Conservation (phyloP, 176 grass and related monocot species). For the Carex pumila region DNA sequence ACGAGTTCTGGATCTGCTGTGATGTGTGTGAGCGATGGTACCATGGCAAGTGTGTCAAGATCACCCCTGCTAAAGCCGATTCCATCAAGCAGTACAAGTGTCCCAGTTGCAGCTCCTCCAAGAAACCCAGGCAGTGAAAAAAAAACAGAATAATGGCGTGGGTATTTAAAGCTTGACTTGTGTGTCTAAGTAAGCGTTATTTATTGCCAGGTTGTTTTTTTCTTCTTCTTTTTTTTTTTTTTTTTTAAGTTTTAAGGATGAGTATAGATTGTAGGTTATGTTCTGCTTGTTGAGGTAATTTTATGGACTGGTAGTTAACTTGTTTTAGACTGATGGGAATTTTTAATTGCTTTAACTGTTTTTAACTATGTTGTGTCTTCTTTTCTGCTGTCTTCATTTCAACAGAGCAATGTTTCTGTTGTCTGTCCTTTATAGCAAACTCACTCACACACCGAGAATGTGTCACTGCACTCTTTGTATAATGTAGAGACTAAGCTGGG, state of each 20-base stretch:
- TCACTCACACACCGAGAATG: background rate
- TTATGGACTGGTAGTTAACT: conserved; percentile 1
- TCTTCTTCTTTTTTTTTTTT: conserved; percentile 28
- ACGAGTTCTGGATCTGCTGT: conserved; percentile 94
- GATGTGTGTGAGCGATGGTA: conserved; percentile 95
- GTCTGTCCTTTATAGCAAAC: background rate
- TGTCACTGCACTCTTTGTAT: background rate
- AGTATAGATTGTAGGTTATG: conserved; percentile 34
- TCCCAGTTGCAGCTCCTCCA: conserved; percentile 81
- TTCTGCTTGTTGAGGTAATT: conserved; percentile 13
- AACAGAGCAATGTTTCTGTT: background rate
- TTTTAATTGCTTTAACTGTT: background rate
- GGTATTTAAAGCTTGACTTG: background rate
- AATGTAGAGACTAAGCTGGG: background rate
- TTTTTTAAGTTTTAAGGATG: conserved; percentile 34
- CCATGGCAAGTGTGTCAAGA: conserved; percentile 96
- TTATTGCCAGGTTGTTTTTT: conserved; percentile 29
- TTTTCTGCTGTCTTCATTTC: background rate
- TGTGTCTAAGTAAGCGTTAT: conserved; percentile 19
- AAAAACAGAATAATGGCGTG: background rate
- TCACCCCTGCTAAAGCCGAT: conserved; percentile 86
- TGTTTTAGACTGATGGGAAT: background rate
- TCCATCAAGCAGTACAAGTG: conserved; percentile 99
- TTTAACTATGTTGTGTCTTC: background rate
- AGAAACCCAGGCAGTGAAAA: conserved; percentile 35